Base-by-base conservation (phyloP, 768 basidiomycete genomes). In the Cystobasidium ongulense region DNA sequence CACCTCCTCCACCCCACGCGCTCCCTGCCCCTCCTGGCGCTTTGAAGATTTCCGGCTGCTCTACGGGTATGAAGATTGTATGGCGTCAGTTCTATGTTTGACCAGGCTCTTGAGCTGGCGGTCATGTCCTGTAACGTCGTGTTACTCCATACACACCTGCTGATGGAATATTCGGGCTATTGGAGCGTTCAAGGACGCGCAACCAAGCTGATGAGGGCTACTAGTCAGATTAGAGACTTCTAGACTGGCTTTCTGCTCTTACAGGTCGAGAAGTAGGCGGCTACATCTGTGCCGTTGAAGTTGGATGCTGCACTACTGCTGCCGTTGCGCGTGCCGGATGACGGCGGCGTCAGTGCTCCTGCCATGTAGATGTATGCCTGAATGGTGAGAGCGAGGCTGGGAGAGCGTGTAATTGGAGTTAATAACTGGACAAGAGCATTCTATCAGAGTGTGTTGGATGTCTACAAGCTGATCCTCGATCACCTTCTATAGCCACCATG, bases 231-330 rank as follows among this genome's bases (percentile, higher is more conserved):
- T 59, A 59, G 8, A 11, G 23, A 35, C 13, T 59, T 4, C 25
- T 29, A 29, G 25, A 27, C 17, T 4, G 4, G 4, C 11, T 5
- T 10, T 27, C 5, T 13, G 17, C 5, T 11, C 57, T 31, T 21
- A 59, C 57, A 29, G 25, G 25, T 27, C 57, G 5, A 2, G 29
- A 59, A 29, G 33, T 59, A 35, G 13, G 57, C 23, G 3, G 57
- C 25, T 59, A 59, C 57, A 15, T 59, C 57, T 59, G 25, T 59
- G 57, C 57, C 57, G 21, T 59, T 59, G 57, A 59, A 59, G 33
- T 2, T 15, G 4, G 57, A 17, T 35, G 25, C 23, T 29, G 29
- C 43, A 46, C n/a, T 46, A 13, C 13, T 59, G 57, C 29, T 35
- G 17, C 46, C 46, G n/a, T 50, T 50, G 46, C 46, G 46, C 4